These are phyloP conservation scores for Arachis stenosperma DNA, from an alignment of 306 rosid species.

Conservation along the genomic window DNA sequence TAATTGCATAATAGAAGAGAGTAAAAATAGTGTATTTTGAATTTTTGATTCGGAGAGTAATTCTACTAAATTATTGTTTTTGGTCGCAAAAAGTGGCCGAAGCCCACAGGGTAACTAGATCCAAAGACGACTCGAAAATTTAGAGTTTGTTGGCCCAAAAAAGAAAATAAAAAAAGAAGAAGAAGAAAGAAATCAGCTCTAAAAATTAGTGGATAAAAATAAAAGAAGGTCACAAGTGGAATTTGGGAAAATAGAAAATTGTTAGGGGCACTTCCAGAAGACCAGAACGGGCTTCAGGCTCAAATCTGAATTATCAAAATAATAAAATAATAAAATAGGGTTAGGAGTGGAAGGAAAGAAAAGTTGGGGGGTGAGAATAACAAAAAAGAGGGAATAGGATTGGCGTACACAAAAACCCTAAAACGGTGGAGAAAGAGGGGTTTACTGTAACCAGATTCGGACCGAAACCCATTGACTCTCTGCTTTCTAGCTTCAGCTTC, in stretches of 20 bases:
- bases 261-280: constrained; percentile 16
- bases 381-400: constrained; percentile 13
- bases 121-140: constrained; percentile 14
- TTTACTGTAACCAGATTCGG: constrained; percentile 49
- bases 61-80: not conserved
- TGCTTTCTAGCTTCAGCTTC: constrained; percentile 31
- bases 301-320: not conserved
- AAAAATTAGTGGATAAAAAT: not conserved
- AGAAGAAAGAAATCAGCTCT: no score
- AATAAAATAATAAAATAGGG: not conserved
- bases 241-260: not conserved
- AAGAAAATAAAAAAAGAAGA: no score
- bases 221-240: constrained; percentile 1
- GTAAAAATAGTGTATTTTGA: not conserved
- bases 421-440: constrained; percentile 56
- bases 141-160: not conserved
- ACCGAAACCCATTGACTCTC: constrained; percentile 37
- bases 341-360: constrained; percentile 27
- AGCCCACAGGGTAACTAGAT: constrained; percentile 26
- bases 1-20: no score
- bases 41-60: not conserved
- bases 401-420: constrained; percentile 58
- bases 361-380: constrained; percentile 19
- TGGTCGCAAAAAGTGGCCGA: not conserved
- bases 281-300: not conserved